These are phyloP conservation scores for Aspergillus brasiliensis DNA, from an alignment of 2,329 filamentous ascomycete genomes.

Conservation along the genomic window DNA sequence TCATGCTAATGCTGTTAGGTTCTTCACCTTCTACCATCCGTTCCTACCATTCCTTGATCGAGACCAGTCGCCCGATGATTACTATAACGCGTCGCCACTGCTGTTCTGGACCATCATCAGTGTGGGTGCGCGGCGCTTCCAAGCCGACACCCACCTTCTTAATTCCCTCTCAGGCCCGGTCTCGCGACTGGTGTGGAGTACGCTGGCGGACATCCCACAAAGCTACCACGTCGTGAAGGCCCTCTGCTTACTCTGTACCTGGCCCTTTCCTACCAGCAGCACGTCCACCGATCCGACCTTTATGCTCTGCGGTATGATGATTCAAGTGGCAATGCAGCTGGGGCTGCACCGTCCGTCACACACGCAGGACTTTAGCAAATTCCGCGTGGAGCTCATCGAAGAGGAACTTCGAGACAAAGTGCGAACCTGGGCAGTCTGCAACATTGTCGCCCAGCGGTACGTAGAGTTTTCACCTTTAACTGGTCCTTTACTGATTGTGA, in stretches of 20 bases:
- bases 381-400: conserved; percentile 57
- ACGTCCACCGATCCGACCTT: conserved; percentile 67
- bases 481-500: conserved; percentile 1
- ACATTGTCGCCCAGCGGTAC: conserved; percentile 67
- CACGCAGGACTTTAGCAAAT: conserved; percentile 58
- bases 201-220: conserved; percentile 62
- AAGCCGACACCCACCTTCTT: conserved; percentile 56
- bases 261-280: conserved; percentile 65
- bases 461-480: conserved; percentile 17
- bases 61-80: conserved; percentile 57
- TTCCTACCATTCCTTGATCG: conserved; percentile 66
- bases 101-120: conserved; percentile 70
- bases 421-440: conserved; percentile 68
- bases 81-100: conserved; percentile 60
- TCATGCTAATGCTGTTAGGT: conserved; percentile 50
- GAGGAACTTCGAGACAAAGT: conserved; percentile 66
- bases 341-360: conserved; percentile 66
- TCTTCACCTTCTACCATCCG: conserved; percentile 65
- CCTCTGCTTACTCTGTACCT: conserved; percentile 64
- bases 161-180: conserved; percentile 56
- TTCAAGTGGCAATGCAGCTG: conserved; percentile 69
- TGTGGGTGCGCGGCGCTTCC: conserved; percentile 63
- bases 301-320: conserved; percentile 67
- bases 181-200: conserved; percentile 63
- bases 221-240: conserved; percentile 67